Evolutionary conservation across 2,329 filamentous ascomycete genomes (phyloP).

Genomic region (Hypoxylon sp.): DNA sequence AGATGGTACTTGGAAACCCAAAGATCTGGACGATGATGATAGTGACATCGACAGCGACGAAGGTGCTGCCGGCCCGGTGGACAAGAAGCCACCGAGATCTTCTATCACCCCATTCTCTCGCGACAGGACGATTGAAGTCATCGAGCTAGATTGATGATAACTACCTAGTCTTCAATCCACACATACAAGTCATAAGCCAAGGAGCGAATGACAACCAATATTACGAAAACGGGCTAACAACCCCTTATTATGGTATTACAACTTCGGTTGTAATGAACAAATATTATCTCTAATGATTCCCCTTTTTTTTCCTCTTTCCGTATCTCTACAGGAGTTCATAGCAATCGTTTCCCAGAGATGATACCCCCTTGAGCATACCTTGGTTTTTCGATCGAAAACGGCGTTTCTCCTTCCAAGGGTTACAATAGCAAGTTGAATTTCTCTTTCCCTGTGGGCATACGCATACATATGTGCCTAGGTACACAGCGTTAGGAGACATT

Average conservation of each 20-base stretch:
- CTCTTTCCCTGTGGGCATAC: neutral
- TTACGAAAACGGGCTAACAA: neutral
- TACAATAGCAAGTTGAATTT: slow-evolving; percentile 1
- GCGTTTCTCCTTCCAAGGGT: slow-evolving; percentile 18
- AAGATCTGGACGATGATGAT: slow-evolving; percentile 53
- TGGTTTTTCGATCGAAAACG: slow-evolving; percentile 15
- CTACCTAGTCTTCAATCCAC: neutral
- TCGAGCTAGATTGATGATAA: slow-evolving; percentile 45
- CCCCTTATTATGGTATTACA: neutral
- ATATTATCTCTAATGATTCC: slow-evolving; percentile 2
- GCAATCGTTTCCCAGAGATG: slow-evolving; percentile 26
- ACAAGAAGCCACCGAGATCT: slow-evolving; percentile 21
- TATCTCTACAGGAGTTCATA: slow-evolving; percentile 16
- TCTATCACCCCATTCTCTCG: slow-evolving; percentile 34
- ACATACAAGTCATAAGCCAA: neutral
- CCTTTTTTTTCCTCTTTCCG: slow-evolving; percentile 10
- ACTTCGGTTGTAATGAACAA: neutral
- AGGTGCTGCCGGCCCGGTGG: slow-evolving; percentile 32
- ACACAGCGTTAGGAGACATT: neutral
- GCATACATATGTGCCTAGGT: neutral
- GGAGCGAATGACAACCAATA: neutral
- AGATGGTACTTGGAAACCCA: slow-evolving; percentile 74
- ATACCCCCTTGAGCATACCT: slow-evolving; percentile 32
- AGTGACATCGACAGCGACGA: slow-evolving; percentile 52
- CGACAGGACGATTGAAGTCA: slow-evolving; percentile 37